These are phyloP conservation scores for Xylariales sp. DNA, from an alignment of 2,329 filamentous ascomycete species.

Conservation along the genomic window DNA sequence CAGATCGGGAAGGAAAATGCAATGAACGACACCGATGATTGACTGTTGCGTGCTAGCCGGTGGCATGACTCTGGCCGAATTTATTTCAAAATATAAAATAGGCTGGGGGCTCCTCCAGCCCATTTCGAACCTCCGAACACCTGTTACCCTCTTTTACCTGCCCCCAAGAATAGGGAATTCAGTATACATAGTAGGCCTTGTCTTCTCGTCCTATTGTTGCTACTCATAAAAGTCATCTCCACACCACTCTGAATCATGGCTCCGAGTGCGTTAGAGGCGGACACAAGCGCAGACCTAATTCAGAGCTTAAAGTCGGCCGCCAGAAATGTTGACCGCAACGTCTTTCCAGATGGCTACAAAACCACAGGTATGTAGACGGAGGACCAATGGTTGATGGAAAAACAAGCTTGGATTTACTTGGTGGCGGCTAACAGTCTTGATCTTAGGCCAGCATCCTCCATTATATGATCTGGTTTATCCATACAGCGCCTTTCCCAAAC, in stretches of 20 bases:
- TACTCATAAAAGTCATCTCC: no score
- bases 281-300: constrained; percentile 1
- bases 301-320: constrained; percentile 2
- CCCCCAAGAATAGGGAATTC: no score
- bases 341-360: constrained; percentile 8
- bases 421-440: not conserved
- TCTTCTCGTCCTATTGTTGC: no score
- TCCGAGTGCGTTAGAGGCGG: constrained; percentile 5
- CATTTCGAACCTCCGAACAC: no score
- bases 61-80: not conserved
- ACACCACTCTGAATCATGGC: no score
- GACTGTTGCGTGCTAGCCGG: constrained; percentile 1
- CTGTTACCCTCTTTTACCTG: no score
- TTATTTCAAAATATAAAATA: not conserved
- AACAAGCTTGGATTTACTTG: not conserved
- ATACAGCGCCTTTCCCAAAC: constrained; percentile 61
- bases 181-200: no score
- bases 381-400: not conserved
- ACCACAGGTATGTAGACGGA: constrained; percentile 1
- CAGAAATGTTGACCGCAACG: constrained; percentile 2
- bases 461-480: constrained; percentile 56
- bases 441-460: constrained; percentile 63
- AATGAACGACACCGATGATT: not conserved
- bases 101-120: no score
- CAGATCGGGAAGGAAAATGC: constrained; percentile 3